Percentiles rank a stretch among this genome's conserved stretches.
phyloP scores from a whole-genome alignment of 1,284 basidiomycete species.

The Trichosporon sp. region DNA sequence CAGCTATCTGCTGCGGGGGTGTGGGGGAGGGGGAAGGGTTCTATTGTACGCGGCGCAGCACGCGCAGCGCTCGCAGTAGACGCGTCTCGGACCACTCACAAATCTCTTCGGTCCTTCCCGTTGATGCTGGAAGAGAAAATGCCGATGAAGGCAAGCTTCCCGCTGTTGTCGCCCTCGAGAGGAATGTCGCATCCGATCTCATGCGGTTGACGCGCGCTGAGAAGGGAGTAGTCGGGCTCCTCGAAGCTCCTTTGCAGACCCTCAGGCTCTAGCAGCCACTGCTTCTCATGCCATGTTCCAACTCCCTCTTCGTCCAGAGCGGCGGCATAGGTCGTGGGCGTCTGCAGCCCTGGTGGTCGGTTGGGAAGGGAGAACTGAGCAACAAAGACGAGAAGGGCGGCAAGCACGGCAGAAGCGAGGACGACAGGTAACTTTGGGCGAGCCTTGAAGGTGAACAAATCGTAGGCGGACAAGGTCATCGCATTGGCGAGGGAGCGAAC shows the following conservation, averaged over 20 bases:
- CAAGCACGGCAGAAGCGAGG: conserved; percentile 12
- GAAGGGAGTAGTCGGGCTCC: conserved; percentile 55
- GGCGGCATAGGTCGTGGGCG: conserved; percentile 1
- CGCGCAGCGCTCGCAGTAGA: background rate
- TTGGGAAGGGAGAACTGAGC: background rate
- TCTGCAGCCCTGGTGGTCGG: conserved; percentile 7
- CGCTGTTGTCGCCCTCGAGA: conserved; percentile 41
- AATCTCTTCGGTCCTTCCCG: conserved; percentile 46
- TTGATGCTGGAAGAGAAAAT: conserved; percentile 46
- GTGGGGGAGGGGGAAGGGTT: background rate
- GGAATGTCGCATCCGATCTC: conserved; percentile 56
- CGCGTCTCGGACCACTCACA: conserved; percentile 41
- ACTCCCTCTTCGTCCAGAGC: conserved; percentile 6
- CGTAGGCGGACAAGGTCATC: conserved; percentile 19
- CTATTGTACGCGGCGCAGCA: conserved; percentile 6
- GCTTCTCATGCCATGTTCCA: conserved; percentile 5
- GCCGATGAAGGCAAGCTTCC: conserved; percentile 53
- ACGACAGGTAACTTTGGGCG: conserved; percentile 13
- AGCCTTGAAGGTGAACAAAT: conserved; percentile 14
- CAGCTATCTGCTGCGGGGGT: conserved; percentile 12
- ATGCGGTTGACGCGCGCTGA: conserved; percentile 51
- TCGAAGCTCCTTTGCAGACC: conserved; percentile 40
- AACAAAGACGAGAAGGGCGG: conserved; percentile 2
- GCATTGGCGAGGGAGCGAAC: background rate
- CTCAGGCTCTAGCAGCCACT: conserved; percentile 7